Base-by-base conservation (phyloP, 768 basidiomycete genomes). In the Gymnopilus junonius region DNA sequence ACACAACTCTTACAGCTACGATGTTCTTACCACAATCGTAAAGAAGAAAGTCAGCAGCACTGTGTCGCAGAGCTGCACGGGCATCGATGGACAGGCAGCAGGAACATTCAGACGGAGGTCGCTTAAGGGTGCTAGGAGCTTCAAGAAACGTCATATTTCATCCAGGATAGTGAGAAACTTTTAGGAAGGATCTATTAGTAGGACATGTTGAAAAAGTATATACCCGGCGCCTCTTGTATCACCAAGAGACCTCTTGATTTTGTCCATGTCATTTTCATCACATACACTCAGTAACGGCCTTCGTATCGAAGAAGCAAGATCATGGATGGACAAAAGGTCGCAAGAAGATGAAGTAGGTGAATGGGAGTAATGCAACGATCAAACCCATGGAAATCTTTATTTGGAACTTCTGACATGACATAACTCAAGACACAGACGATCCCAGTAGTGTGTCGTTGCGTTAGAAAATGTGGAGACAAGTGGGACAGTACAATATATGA, bases 31-130 rank as follows among this genome's bases (percentile, higher is more conserved):
- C 20, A 62, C 64, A 4, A 61, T 73, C 17, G 66, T 67, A 14
- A 65, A 70, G 45, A 59, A 54, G 20, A 65, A 67, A 29, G 57
- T 67, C 32, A 63, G 59, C 7, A 60, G 62, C 34, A 45, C 63
- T 4, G 54, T 61, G 7, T 73, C 72, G 3, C 66, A 70, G 58
- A 62, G 63, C 20, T 73, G 72, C 53, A 25, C 65, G 17, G 70
- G 67, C 2, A 69, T 73, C 31, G 72, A 73, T 53, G 70, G 69
- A 8, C 71, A 67, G 53, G 71, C 69, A 27, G 59, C 69, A 14
- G 70, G 70, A 35, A 66, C 70, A 1, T 69, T 65, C 64, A 64
- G 67, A 12, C 63, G 64, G 31, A 39, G 60, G 21, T 64, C 55
- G 4, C 21, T 64, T 48, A 62, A 51, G 35, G 8, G 29, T 3